Conservation (phyloP, 2,329 filamentous ascomycete genomes). For the Colletotrichum sublineola region DNA sequence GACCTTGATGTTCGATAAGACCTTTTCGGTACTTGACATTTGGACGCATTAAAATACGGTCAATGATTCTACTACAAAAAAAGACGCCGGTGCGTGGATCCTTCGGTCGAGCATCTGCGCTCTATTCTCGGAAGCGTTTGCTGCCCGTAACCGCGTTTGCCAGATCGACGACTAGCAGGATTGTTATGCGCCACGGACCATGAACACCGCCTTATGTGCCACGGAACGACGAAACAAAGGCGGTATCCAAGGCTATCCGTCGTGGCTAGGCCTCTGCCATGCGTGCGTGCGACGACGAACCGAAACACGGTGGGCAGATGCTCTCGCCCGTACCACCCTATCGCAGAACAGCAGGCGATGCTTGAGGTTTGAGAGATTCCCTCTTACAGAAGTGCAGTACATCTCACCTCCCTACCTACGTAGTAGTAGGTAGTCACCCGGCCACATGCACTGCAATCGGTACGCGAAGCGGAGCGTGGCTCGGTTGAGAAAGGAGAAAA, state of each 20-base stretch:
- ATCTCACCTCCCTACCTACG: not conserved
- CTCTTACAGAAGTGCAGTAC: conserved; percentile 1
- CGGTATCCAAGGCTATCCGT: conserved; percentile 31
- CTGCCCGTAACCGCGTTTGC: conserved; percentile 27
- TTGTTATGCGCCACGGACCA: conserved; percentile 19
- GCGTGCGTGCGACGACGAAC: conserved; percentile 24
- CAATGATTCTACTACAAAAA: not conserved
- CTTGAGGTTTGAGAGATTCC: conserved; percentile 2
- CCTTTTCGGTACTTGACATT: not conserved
- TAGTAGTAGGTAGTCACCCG: conserved; percentile 5
- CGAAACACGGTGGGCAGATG: conserved; percentile 32
- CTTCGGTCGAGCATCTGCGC: conserved; percentile 9
- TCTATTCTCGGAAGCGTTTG: conserved; percentile 7
- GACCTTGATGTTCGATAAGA: not conserved
- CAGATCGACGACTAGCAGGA: conserved; percentile 17
- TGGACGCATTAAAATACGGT: not conserved
- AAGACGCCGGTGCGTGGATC: conserved; percentile 7
- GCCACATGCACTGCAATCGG: conserved; percentile 16
- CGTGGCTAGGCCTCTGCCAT: conserved; percentile 28
- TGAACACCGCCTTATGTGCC: conserved; percentile 21
- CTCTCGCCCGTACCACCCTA: conserved; percentile 23
- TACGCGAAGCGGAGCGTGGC: conserved; percentile 34
- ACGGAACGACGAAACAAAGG: conserved; percentile 32
- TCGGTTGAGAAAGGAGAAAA: conserved; percentile 3
- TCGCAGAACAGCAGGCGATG: not conserved